Evolutionary conservation across 1,284 basidiomycete species (phyloP).

Genomic region (Apiotrichum brassicae): DNA sequence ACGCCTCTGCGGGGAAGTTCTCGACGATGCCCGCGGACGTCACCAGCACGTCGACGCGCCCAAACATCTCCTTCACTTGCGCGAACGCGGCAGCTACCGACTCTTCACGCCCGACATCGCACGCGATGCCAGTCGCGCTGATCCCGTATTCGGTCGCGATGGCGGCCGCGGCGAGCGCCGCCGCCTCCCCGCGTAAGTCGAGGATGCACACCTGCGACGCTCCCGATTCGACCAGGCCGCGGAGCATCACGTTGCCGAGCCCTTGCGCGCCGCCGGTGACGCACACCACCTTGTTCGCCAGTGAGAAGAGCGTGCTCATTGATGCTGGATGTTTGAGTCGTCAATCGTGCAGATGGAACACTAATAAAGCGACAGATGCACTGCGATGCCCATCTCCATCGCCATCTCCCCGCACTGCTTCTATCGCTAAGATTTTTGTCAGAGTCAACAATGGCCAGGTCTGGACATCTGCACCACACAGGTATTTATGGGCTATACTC

Average conservation of each 20-base stretch:
- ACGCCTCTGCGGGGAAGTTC: slow-evolving; percentile 85
- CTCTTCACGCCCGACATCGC: slow-evolving; percentile 79
- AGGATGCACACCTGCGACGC: slow-evolving; percentile 75
- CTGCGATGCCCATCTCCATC: no score
- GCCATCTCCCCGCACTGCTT: no score
- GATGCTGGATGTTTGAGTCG: background rate
- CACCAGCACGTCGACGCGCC: slow-evolving; percentile 57
- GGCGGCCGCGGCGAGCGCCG: slow-evolving; percentile 65
- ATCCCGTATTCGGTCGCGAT: slow-evolving; percentile 58
- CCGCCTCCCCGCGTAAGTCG: slow-evolving; percentile 72
- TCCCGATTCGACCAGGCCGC: slow-evolving; percentile 75
- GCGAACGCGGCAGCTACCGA: slow-evolving; percentile 68
- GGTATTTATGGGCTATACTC: no score
- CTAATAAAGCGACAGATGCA: no score
- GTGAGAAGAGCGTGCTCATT: slow-evolving; percentile 28
- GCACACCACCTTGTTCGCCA: slow-evolving; percentile 66
- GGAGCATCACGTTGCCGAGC: slow-evolving; percentile 79
- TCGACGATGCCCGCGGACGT: slow-evolving; percentile 88
- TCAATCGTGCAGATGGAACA: no score
- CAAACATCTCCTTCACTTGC: slow-evolving; percentile 63
- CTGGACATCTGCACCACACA: no score
- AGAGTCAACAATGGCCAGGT: no score
- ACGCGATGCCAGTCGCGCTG: slow-evolving; percentile 66
- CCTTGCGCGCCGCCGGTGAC: slow-evolving; percentile 93
- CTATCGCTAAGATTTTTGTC: no score